Conservation (phyloP, 23 red algal genomes). For the Pyropia haitanensis region DNA sequence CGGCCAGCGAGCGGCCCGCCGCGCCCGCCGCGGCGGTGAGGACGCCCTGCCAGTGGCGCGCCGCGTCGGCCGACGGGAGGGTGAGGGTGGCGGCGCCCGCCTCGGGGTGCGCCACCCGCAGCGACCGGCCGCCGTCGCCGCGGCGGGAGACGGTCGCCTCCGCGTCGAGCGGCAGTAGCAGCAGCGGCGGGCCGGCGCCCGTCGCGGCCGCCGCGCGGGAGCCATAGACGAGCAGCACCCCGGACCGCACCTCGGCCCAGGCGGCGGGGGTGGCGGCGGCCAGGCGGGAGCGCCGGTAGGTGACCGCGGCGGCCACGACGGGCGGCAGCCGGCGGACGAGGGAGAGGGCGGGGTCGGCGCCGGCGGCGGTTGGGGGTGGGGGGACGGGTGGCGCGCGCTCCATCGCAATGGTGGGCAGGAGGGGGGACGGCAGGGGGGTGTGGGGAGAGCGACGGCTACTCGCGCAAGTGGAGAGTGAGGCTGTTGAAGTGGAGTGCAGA, state of each 20-base stretch:
- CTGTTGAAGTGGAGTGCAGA: background rate
- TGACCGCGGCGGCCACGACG: conserved; percentile 33
- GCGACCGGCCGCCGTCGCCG: conserved; percentile 23
- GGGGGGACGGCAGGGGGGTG: background rate
- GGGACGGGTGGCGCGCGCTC: background rate
- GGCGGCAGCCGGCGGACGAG: conserved; percentile 53
- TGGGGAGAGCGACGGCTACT: background rate
- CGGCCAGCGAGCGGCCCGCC: conserved; percentile 13
- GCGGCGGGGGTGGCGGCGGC: conserved; percentile 31
- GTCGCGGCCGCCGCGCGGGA: conserved; percentile 42
- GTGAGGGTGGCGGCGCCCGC: conserved; percentile 26
- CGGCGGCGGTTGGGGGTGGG: conserved; percentile 10
- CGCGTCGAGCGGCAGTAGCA: conserved; percentile 43
- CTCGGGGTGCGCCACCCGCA: conserved; percentile 23
- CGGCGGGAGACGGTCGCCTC: conserved; percentile 30
- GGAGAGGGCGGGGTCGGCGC: conserved; percentile 35
- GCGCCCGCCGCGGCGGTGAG: conserved; percentile 25
- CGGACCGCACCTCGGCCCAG: conserved; percentile 53
- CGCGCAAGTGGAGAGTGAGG: background rate
- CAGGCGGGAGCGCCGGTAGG: conserved; percentile 28
- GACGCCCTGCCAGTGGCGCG: conserved; percentile 37
- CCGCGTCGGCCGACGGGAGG: conserved; percentile 23
- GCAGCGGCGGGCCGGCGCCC: conserved; percentile 23
- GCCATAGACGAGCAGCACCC: conserved; percentile 35
- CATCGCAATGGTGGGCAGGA: background rate